phyloP scores from a whole-genome alignment of 2,329 filamentous ascomycete genomes.

The Fusarium mundagurra region DNA sequence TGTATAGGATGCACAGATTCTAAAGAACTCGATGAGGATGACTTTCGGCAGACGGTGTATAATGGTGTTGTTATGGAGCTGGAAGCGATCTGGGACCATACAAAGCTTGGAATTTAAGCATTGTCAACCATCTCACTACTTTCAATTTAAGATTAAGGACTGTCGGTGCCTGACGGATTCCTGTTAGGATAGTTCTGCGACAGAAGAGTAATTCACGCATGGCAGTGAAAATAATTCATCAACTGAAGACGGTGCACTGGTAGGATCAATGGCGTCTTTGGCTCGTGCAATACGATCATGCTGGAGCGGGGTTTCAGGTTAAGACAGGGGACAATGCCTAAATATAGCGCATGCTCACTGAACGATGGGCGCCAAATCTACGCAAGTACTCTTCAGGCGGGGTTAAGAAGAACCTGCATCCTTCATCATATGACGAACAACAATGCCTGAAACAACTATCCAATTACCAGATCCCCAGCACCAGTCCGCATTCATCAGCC shows the following conservation, averaged over 20 bases:
- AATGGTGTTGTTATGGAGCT: not conserved
- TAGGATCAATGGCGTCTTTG: not conserved
- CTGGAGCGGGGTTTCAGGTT: too few relatives aligned
- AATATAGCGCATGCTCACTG: not conserved
- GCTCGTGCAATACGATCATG: too few relatives aligned
- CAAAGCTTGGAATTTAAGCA: not conserved
- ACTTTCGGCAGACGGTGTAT: not conserved
- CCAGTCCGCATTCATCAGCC: not conserved
- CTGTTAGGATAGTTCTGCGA: too few relatives aligned
- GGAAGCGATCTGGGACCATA: not conserved
- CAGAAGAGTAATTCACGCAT: too few relatives aligned
- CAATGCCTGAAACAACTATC: not conserved
- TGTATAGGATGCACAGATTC: not conserved
- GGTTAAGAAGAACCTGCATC: not conserved
- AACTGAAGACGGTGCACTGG: not conserved
- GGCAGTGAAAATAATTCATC: too few relatives aligned
- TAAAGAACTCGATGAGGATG: not conserved
- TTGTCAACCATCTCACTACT: not conserved
- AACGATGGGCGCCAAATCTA: not conserved
- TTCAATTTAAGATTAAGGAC: not conserved
- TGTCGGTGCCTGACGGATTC: too few relatives aligned
- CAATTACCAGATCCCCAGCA: not conserved
- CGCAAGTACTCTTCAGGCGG: not conserved
- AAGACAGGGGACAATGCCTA: not conserved
- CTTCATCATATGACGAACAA: not conserved